Base-by-base conservation (phyloP, 2,329 filamentous ascomycete species). In the Coniella vitis region DNA sequence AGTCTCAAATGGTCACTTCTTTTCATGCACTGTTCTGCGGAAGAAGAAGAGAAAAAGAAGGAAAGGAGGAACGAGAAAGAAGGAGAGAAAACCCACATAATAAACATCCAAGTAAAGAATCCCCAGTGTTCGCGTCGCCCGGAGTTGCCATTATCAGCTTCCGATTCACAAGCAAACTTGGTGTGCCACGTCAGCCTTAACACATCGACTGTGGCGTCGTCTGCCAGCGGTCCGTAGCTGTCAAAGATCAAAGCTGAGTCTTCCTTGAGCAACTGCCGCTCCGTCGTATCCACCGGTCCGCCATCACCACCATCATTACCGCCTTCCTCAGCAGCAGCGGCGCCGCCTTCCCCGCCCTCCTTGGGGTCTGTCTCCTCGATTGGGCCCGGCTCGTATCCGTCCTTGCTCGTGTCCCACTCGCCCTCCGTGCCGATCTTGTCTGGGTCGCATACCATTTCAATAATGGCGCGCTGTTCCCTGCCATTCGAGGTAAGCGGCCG, bases 41-140 rank as follows among this genome's bases (percentile, higher is more conserved):
- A n/a, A n/a, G n/a, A n/a, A n/a, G n/a, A n/a, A n/a, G n/a, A n/a
- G n/a, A n/a, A n/a, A n/a, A n/a, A n/a, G n/a, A n/a, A n/a, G n/a
- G n/a, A n/a, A n/a, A n/a, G n/a, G n/a, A n/a, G n/a, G n/a, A n/a
- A n/a, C n/a, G 8, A 17, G 36, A 42, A 44, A 36, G 48, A 38
- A 14, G 22, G 14, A 29, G 13, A 42, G n/a, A n/a, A n/a, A 4
- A 55, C 87, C 75, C 70, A 95, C 90, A 97, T 81, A 57, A 98
- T 83, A 57, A 97, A 80, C 61, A 97, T 79, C 93, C 93, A 98
- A 16, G 91, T 96, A 62, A 97, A 97, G 73, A 96, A 93, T 2
- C 93, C 93, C 93, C 91, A 97, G 62, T 81, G 76, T 10, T 40
- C 17, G 16, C 66, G 66, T 50, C 62, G 56, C 35, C 61, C 60